A percentile compares a stretch with the other conserved stretches of the same genome.
Conservation (phyloP, 164 flowering plant genomes). For the Stephania japonica region DNA sequence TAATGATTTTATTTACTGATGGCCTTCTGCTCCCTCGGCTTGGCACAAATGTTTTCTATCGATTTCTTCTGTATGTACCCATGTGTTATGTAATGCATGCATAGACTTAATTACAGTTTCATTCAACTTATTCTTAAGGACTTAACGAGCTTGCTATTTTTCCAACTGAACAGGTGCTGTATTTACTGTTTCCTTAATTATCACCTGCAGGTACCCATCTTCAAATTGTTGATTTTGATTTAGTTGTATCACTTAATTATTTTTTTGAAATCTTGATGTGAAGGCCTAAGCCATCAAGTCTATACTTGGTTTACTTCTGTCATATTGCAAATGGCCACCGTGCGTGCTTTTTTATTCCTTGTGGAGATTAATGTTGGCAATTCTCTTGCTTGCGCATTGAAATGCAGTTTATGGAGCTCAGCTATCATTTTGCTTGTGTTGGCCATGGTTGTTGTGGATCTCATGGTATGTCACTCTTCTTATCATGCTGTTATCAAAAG, state of each 20-base stretch:
- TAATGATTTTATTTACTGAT: no score
- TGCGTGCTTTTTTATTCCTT: neutral
- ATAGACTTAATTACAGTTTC: neutral
- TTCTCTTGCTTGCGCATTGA: constrained; percentile 9
- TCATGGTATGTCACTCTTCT: constrained; percentile 49
- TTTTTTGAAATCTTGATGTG: no score
- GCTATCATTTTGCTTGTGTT: constrained; percentile 78
- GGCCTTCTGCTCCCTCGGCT: no score
- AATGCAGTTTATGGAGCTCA: constrained; percentile 78
- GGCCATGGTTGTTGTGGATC: constrained; percentile 83
- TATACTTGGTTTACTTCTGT: no score
- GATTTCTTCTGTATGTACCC: no score
- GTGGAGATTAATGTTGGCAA: neutral
- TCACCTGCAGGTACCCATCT: constrained; percentile 78
- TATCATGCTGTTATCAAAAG: neutral
- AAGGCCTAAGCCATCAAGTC: no score
- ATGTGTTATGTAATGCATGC: no score
- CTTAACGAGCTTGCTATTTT: neutral
- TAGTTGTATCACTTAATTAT: neutral
- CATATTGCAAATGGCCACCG: no score
- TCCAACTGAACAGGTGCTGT: constrained; percentile 62
- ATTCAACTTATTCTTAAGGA: neutral
- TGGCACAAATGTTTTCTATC: no score
- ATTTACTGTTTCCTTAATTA: constrained; percentile 73
- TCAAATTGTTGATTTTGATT: constrained; percentile 15